Base-by-base conservation (phyloP, 2,329 filamentous ascomycete genomes). In the Hawksworthiomyces lignivorus region DNA sequence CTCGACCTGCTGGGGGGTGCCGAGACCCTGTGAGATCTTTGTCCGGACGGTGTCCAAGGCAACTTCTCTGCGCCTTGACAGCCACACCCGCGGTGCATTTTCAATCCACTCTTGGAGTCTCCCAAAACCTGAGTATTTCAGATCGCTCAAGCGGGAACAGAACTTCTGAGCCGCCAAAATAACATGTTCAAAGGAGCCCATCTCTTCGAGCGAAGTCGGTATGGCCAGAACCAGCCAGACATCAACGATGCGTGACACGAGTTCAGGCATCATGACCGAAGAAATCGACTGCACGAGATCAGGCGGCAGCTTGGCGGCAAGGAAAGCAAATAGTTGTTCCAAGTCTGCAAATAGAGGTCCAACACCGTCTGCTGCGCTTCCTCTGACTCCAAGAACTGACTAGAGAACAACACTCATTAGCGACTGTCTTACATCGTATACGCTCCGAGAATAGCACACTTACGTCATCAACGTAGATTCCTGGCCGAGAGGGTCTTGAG, bases 1-100 rank as follows among this genome's bases (percentile, higher is more conserved):
- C 59, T 96, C 88, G 1, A 94, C 88, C 34, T 74, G 70, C 51
- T 77, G 83, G 12, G 81, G 72, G 20, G 70, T 62, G 8, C 81
- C 80, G 29, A 90, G 72, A 1, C 62, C 85, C 39, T 67, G 65
- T 4, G 79, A 72, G 3, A 96, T 70, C 34, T 82, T 75, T 17
- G 64, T 73, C 19, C 92, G 78, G 11, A 94, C 79, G 26, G 75
- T 73, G 47, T 89, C 82, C 19, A 98, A 71, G 0, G 87, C 81
- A 26, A 74, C 79, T 54, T 94, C 88, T 54, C 85, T 80, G 50
- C 88, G 83, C 57, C 87, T 90, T 3, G 77, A 77, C 12, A 97
- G 72, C 92, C 92, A 98, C 20, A 87, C 80, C 44, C 79, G 78
- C 0, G 88, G 85, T 1, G 87, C 84, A 47, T 82, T 80, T 30